Conservation (phyloP, 148 eudicot species). For the Cornus controversa region DNA sequence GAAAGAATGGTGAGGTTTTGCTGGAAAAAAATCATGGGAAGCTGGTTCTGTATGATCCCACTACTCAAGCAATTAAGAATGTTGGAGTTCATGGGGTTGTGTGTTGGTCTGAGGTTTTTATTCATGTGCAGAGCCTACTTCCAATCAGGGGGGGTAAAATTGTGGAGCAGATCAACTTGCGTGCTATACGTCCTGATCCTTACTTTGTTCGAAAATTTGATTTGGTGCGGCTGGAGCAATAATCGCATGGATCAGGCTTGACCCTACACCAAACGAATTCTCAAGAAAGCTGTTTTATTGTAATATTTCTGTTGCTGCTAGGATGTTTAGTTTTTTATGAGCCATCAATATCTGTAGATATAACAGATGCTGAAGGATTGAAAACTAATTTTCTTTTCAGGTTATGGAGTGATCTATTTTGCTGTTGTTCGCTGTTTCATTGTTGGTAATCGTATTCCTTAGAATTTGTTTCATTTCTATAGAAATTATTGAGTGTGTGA, state of each 20-base stretch:
- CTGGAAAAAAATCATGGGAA: constrained; percentile 16
- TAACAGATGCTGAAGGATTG: not conserved
- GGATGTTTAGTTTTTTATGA: not conserved
- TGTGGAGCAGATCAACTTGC: not conserved
- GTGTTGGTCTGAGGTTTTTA: constrained; percentile 22
- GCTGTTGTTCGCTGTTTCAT: no score
- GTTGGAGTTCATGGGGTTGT: constrained; percentile 18
- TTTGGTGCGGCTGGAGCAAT: not conserved
- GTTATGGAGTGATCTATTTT: not conserved
- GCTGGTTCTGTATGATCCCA: constrained; percentile 22
- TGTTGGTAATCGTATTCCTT: no score
- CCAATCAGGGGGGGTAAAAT: constrained; percentile 20
- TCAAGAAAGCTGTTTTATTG: not conserved
- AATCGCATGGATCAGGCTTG: no score
- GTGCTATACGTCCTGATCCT: constrained; percentile 6
- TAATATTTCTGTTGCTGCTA: not conserved
- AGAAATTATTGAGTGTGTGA: no score
- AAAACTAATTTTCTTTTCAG: not conserved
- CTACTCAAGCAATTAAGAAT: constrained; percentile 16
- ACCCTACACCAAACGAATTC: no score
- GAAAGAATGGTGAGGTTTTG: constrained; percentile 24
- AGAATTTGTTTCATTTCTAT: no score
- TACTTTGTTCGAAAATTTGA: constrained; percentile 21
- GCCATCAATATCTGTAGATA: not conserved
- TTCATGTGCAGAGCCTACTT: constrained; percentile 21